Percentiles rank a stretch among this genome's conserved stretches.
Evolutionary conservation across 345 rosid species (phyloP).

Genomic region (Nephelium lappaceum): DNA sequence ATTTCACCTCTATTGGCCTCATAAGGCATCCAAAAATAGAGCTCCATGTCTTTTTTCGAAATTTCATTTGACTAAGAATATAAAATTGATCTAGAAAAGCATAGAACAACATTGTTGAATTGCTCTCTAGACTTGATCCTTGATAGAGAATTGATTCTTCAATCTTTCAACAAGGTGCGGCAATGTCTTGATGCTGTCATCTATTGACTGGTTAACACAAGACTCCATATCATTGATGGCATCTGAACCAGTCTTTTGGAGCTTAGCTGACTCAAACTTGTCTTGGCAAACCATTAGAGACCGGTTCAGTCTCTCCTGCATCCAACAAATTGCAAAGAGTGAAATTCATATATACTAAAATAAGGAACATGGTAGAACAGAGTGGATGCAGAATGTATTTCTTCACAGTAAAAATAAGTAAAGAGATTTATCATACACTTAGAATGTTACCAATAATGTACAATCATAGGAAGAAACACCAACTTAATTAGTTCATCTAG

Average conservation of each 20-base stretch:
- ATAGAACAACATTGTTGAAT: not conserved
- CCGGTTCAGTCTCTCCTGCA: slow-evolving; percentile 82
- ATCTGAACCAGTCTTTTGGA: slow-evolving; percentile 54
- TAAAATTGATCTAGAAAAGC: slow-evolving; percentile 1
- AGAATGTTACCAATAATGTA: not conserved
- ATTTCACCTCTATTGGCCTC: not conserved
- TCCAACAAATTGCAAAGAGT: not conserved
- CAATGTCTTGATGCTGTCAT: slow-evolving; percentile 62
- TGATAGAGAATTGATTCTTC: slow-evolving; percentile 55
- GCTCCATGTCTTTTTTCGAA: no score
- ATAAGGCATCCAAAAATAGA: not conserved
- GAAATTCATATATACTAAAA: not conserved
- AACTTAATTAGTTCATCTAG: not conserved
- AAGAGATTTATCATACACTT: not conserved
- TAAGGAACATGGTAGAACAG: not conserved
- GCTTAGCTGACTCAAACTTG: slow-evolving; percentile 74
- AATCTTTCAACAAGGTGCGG: slow-evolving; percentile 72
- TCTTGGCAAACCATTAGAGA: slow-evolving; percentile 93
- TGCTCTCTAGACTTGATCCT: slow-evolving; percentile 28
- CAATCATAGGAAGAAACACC: not conserved
- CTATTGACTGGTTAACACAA: slow-evolving; percentile 71
- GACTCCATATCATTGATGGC: slow-evolving; percentile 63
- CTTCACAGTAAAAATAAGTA: not conserved
- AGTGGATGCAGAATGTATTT: not conserved
- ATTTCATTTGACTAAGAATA: not conserved